Conservation (phyloP, 305 asterid genomes). For the Fraxinus sp. region DNA sequence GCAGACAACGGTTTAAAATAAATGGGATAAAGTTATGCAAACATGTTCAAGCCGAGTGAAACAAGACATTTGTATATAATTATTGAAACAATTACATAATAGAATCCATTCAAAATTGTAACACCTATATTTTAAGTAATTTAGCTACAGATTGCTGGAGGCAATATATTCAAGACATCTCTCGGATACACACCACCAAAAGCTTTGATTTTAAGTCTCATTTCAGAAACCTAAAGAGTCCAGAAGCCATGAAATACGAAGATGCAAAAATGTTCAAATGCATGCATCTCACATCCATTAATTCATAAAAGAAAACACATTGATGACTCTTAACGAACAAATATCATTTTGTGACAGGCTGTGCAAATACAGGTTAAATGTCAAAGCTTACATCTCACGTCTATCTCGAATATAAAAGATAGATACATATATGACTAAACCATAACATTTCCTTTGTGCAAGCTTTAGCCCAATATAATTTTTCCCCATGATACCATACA, state of each 20-base stretch:
- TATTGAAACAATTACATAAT: too few species aligned
- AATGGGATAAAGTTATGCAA: too few species aligned
- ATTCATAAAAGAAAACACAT: neutral
- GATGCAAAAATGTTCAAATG: neutral
- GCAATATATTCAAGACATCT: neutral
- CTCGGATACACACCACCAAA: neutral
- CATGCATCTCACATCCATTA: neutral
- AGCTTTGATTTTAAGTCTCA: neutral
- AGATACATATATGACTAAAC: neutral
- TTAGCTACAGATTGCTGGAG: neutral
- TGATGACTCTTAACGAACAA: neutral
- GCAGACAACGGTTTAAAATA: too few species aligned
- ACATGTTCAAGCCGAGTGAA: too few species aligned
- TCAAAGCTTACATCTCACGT: neutral
- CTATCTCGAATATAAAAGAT: neutral
- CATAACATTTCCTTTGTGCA: neutral
- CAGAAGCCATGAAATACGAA: neutral
- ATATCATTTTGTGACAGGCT: neutral
- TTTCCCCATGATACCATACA: neutral
- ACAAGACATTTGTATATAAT: too few species aligned
- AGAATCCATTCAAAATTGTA: too few species aligned
- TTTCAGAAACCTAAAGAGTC: neutral
- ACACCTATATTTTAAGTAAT: neutral
- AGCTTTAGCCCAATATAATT: neutral
- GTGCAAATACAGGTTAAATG: neutral